A percentile compares a stretch with the other conserved stretches of the same genome.
These are phyloP conservation scores for Skeletonema costatum DNA, from an alignment of 108 stramenopile species.

Conservation along the genomic window DNA sequence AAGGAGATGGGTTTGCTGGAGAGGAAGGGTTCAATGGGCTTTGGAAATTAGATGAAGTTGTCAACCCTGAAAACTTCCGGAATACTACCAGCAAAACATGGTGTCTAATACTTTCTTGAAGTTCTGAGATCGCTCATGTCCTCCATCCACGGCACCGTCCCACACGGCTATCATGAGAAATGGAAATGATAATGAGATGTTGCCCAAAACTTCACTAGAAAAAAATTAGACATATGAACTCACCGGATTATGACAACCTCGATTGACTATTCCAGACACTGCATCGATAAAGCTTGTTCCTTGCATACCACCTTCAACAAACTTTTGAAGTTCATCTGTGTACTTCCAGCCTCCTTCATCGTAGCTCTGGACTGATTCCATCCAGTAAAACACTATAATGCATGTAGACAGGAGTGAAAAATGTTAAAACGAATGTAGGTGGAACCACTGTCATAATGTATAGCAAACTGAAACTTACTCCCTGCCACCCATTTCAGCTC, in stretches of 20 bases:
- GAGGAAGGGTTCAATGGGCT: no score
- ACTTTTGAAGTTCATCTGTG: conserved; percentile 20
- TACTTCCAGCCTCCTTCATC: conserved; percentile 43
- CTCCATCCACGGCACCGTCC: background rate
- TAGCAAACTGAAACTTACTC: no score
- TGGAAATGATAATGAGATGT: no score
- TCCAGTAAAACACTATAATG: conserved; percentile 44
- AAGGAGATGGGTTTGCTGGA: no score
- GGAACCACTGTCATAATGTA: no score
- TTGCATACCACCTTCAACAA: conserved; percentile 34
- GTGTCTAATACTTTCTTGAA: conserved; percentile 41
- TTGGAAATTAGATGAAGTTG: no score
- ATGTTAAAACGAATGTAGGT: no score
- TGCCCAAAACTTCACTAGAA: no score
- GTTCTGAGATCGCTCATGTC: conserved; percentile 23
- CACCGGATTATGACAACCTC: conserved; percentile 35
- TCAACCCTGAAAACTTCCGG: conserved; percentile 9
- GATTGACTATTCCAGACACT: conserved; percentile 33
- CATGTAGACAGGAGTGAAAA: no score
- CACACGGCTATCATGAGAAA: background rate
- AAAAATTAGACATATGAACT: background rate
- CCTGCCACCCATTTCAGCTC: conserved; percentile 49
- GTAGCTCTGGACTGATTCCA: conserved; percentile 46
- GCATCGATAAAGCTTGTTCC: conserved; percentile 26
- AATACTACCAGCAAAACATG: conserved; percentile 21